Conservation (phyloP, 2,329 filamentous ascomycete genomes). For the Penicillium fuscoglaucum region DNA sequence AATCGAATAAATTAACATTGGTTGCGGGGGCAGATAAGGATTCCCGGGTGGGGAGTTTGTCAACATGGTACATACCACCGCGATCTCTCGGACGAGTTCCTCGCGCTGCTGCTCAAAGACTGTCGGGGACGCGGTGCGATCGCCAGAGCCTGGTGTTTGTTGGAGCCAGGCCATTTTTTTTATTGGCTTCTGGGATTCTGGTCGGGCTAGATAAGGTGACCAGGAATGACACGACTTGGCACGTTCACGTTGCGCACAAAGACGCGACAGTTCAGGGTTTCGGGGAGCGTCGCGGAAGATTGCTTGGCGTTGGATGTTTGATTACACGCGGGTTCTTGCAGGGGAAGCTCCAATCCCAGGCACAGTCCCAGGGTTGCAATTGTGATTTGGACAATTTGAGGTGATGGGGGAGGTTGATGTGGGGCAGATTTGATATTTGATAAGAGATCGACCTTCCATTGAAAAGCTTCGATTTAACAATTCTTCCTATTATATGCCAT, state of each 20-base stretch:
- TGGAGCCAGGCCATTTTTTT: conserved; percentile 21
- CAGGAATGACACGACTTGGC: not conserved
- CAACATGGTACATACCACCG: conserved; percentile 42
- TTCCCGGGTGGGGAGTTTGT: not conserved
- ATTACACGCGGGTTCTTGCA: not conserved
- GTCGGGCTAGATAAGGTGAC: not conserved
- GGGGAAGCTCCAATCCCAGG: not conserved
- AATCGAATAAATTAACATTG: not conserved
- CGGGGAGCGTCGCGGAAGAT: not conserved
- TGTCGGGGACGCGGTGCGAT: conserved; percentile 28
- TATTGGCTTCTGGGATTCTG: not conserved
- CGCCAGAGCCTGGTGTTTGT: conserved; percentile 19
- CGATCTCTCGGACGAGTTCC: conserved; percentile 46
- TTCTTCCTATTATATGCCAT: not conserved
- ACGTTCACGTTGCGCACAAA: not conserved
- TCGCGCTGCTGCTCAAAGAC: conserved; percentile 47
- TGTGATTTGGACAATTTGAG: not conserved
- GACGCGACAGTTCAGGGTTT: not conserved
- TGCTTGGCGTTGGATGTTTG: not conserved
- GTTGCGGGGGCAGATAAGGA: not conserved
- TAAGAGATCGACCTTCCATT: not conserved
- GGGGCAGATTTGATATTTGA: not conserved
- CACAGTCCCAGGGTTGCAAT: not conserved
- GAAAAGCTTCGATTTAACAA: not conserved
- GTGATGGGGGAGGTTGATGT: conserved; percentile 1